Evolutionary conservation across 2,329 filamentous ascomycete species (phyloP).

Genomic region (Arthrinium phaeospermum): DNA sequence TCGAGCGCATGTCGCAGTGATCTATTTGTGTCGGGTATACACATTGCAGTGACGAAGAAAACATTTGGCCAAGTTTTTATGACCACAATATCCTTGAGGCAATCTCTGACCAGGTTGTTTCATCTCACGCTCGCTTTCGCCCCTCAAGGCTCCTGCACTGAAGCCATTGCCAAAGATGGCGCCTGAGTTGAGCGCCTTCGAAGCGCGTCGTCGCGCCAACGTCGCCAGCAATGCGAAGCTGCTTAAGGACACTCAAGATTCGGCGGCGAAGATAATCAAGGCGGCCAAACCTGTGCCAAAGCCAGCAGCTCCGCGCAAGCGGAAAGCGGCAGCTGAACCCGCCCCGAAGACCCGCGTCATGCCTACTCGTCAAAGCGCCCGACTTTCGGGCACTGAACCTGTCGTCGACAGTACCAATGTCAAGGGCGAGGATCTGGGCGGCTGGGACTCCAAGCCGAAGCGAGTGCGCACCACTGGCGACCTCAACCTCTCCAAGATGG

Average conservation of each 20-base stretch:
- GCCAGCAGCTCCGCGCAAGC: conserved; percentile 45
- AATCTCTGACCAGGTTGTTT: not conserved
- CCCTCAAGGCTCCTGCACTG: not conserved
- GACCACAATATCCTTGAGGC: not conserved
- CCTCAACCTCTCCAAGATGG: conserved; percentile 76
- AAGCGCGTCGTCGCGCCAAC: conserved; percentile 82
- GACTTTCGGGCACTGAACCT: conserved; percentile 58
- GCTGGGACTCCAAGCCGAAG: conserved; percentile 60
- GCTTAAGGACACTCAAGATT: conserved; percentile 75
- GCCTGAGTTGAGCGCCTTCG: conserved; percentile 76
- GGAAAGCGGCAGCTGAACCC: conserved; percentile 46
- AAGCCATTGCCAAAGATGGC: conserved; percentile 5
- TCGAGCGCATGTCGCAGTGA: not conserved
- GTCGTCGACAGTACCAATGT: conserved; percentile 56
- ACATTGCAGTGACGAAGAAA: not conserved
- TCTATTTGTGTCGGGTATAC: not conserved
- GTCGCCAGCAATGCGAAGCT: conserved; percentile 82
- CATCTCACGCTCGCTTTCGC: too few species aligned
- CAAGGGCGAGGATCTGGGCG: conserved; percentile 35
- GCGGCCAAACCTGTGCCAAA: conserved; percentile 56
- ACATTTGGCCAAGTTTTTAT: not conserved
- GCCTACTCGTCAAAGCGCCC: conserved; percentile 62
- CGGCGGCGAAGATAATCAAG: conserved; percentile 72
- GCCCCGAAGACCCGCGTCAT: conserved; percentile 54
- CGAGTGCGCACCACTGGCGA: conserved; percentile 58